Base-by-base conservation (phyloP, 495 filamentous ascomycete species). In the Neurospora discreta region DNA sequence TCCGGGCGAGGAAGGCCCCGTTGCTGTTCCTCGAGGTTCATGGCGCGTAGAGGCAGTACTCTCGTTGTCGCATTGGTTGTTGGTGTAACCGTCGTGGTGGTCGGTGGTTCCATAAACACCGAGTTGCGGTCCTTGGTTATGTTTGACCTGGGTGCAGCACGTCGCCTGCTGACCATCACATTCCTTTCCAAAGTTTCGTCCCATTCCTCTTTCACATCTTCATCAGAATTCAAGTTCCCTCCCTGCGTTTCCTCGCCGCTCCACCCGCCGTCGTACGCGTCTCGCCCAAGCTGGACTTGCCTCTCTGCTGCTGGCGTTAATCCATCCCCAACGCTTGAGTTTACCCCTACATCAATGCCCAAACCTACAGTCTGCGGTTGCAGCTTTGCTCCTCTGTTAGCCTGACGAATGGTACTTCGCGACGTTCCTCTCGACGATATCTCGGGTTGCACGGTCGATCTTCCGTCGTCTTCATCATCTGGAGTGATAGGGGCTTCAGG, bases 401-500 rank as follows among this genome's bases (percentile, higher is more conserved):
- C 83, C 71, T 84, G 83, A 36, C 80, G 78, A 20, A 81, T 80
- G 3, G 81, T 78, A 68, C 74, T 81, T 42, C 81, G 81, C 2
- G 86, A 85, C 40, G 80, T 80, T 69, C 79, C 80, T 3, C 77
- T 69, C 26, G 85, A 87, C 15, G 83, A 78, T 68, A 87, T 70
- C 42, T 77, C 76, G 5, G 86, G 83, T 1, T 84, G 84, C 41
- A 87, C 81, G 4, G 86, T 87, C 38, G 80, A 80, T 68, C 70
- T 77, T 26, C 77, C 81, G 46, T 80, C 81, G 52, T 84, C 82
- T 42, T 91, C 90, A 41, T 86, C 88, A 70, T 91, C 90, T 0
- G 89, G 89, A 3, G 86, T 88, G 30, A 85, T 82, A 11, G 83
- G 86, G 42, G 83, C 79, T 77, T 94, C 92, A 30, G 81, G 84